A percentile compares a stretch with the other conserved stretches of the same genome.
These are phyloP conservation scores for Pythium pyrilobum DNA, from an alignment of 352 stramenopile genomes.

Conservation along the genomic window DNA sequence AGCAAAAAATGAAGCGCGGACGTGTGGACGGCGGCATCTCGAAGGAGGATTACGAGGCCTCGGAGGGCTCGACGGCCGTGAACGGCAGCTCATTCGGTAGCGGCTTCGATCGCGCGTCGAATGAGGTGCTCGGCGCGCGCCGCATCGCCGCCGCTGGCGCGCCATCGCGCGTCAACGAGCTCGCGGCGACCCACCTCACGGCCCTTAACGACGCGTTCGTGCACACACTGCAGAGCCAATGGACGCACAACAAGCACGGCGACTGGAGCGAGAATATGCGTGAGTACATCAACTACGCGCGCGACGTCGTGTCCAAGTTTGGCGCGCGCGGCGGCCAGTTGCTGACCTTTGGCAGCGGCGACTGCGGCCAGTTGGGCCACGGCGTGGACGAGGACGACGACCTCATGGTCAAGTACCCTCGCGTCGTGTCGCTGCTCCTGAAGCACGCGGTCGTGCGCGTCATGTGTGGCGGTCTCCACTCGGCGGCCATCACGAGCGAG, in stretches of 20 bases:
- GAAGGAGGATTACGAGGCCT: constrained; percentile 67
- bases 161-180: constrained; percentile 1
- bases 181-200: constrained; percentile 36
- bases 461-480: constrained; percentile 90
- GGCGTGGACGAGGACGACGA: constrained; percentile 75
- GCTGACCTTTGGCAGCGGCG: constrained; percentile 88
- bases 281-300: constrained; percentile 72
- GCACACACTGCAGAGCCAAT: constrained; percentile 53
- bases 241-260: constrained; percentile 48
- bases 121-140: constrained; percentile 44
- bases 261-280: constrained; percentile 76
- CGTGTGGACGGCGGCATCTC: constrained; percentile 63
- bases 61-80: constrained; percentile 6
- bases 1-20: constrained; percentile 53
- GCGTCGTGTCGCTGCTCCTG: constrained; percentile 35
- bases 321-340: constrained; percentile 36
- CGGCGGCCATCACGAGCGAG: constrained; percentile 73
- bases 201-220: constrained; percentile 72
- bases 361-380: constrained; percentile 92
- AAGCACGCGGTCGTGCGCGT: constrained; percentile 60
- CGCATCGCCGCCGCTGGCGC: constrained; percentile 26
- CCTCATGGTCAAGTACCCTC: constrained; percentile 74
- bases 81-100: background rate
- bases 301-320: constrained; percentile 57
- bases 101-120: constrained; percentile 33